phyloP scores from a whole-genome alignment of 2,329 filamentous ascomycete genomes.

The Kalmusia sp. region DNA sequence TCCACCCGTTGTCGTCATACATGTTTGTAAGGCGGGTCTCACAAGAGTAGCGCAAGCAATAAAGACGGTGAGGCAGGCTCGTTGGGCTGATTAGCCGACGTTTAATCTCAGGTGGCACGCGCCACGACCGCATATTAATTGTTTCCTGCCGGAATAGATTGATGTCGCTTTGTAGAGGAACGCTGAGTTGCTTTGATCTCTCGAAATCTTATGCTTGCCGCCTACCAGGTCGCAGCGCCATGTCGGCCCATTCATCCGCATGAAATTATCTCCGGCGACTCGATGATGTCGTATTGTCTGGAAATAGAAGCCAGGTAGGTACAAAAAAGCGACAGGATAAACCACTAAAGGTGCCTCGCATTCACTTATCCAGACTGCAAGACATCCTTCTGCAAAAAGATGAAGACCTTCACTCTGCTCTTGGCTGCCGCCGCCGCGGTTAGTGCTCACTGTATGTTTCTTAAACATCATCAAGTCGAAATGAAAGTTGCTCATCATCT shows the following conservation, averaged over 20 bases:
- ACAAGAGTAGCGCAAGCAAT: not conserved
- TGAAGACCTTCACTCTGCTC: conserved; percentile 5
- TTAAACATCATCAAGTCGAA: not conserved
- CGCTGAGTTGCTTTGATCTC: not conserved
- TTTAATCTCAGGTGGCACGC: conserved; percentile 7
- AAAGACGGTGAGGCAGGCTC: not conserved
- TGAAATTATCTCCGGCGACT: not conserved
- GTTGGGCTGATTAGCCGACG: conserved; percentile 8
- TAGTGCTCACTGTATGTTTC: conserved; percentile 3
- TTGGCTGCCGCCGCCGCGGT: not conserved
- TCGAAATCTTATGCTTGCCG: not conserved
- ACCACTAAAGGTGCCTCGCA: not conserved
- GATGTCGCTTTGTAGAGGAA: not conserved
- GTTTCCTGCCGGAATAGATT: not conserved
- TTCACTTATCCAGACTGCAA: not conserved
- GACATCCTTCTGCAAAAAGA: not conserved
- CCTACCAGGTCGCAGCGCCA: not conserved
- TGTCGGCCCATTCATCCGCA: conserved; percentile 6
- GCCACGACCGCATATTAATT: conserved; percentile 5
- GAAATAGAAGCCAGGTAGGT: not conserved
- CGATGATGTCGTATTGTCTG: not conserved
- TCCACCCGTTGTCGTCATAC: not conserved
- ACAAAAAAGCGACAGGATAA: not conserved
- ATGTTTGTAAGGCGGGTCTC: not conserved
- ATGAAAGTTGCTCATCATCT: not conserved